Conservation (phyloP, 2,329 filamentous ascomycete species). For the Knoxdaviesia capensis region DNA sequence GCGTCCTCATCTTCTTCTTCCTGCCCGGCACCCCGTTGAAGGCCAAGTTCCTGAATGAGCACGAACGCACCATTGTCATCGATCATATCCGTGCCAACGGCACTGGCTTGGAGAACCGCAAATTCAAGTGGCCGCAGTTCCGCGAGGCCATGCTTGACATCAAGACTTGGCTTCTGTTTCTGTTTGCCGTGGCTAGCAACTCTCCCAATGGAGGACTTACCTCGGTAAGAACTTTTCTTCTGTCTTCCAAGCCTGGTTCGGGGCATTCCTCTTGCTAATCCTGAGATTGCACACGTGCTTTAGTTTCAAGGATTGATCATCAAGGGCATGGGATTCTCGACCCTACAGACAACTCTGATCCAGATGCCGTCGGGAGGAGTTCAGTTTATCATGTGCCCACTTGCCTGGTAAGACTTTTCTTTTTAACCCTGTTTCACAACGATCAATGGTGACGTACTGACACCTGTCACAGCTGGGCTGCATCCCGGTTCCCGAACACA, state of each 20-base stretch:
- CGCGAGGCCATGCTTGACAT: slow-evolving; percentile 33
- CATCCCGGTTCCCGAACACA: slow-evolving; percentile 4
- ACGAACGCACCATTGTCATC: slow-evolving; percentile 27
- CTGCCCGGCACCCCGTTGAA: slow-evolving; percentile 5
- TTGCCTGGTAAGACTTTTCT: slow-evolving; percentile 1
- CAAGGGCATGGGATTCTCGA: slow-evolving; percentile 1
- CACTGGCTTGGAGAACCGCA: slow-evolving; percentile 22
- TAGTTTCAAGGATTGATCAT: slow-evolving; percentile 1
- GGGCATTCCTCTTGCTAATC: background rate
- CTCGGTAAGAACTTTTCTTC: background rate
- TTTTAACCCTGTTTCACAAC: background rate
- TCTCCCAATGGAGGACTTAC: slow-evolving; percentile 36
- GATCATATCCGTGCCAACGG: slow-evolving; percentile 26
- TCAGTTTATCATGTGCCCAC: slow-evolving; percentile 3
- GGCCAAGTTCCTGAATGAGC: slow-evolving; percentile 5
- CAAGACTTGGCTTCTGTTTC: slow-evolving; percentile 39
- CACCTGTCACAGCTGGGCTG: slow-evolving; percentile 1
- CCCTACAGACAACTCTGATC: slow-evolving; percentile 2
- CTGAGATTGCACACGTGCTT: background rate
- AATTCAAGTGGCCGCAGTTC: slow-evolving; percentile 29
- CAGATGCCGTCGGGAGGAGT: slow-evolving; percentile 4
- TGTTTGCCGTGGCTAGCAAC: slow-evolving; percentile 29
- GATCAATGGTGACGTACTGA: background rate
- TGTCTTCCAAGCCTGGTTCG: background rate
- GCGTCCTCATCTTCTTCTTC: slow-evolving; percentile 4